Percentiles rank a stretch among this genome's conserved stretches.
Conservation (phyloP, 192 early-diverging fungal genomes). For the Pilaira anomala region DNA sequence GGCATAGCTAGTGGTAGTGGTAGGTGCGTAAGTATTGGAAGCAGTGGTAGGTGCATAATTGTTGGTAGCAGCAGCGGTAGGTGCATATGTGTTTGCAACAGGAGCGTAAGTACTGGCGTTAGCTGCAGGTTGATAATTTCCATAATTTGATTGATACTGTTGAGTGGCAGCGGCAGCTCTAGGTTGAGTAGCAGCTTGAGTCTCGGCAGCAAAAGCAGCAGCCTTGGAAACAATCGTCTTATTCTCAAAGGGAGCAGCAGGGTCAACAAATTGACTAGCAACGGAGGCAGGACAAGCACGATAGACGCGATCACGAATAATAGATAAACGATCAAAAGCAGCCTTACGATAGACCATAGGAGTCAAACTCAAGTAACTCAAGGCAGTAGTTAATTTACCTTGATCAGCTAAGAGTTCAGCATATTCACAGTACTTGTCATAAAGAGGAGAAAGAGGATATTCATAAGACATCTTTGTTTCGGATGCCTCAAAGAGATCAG, state of each 20-base stretch:
- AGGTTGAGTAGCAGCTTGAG: slow-evolving; percentile 36
- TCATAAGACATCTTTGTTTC: slow-evolving; percentile 25
- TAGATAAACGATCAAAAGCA: slow-evolving; percentile 49
- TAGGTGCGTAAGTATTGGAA: slow-evolving; percentile 15
- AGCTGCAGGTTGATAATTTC: background rate
- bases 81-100: slow-evolving; percentile 4
- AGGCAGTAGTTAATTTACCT: slow-evolving; percentile 72
- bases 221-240: background rate
- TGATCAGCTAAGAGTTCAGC: slow-evolving; percentile 71
- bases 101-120: slow-evolving; percentile 18
- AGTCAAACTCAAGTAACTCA: slow-evolving; percentile 73
- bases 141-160: background rate
- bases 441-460: slow-evolving; percentile 51
- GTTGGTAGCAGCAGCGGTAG: slow-evolving; percentile 28
- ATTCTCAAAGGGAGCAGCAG: background rate
- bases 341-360: slow-evolving; percentile 61
- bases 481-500: slow-evolving; percentile 49
- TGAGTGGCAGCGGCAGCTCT: background rate
- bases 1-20: slow-evolving; percentile 25
- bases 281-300: slow-evolving; percentile 31
- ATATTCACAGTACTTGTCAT: slow-evolving; percentile 87
- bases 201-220: slow-evolving; percentile 24
- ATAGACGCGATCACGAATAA: slow-evolving; percentile 73
- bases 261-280: background rate
- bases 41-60: slow-evolving; percentile 15